These are phyloP conservation scores for Trametes punicea DNA, from an alignment of 768 basidiomycete genomes.

Conservation along the genomic window DNA sequence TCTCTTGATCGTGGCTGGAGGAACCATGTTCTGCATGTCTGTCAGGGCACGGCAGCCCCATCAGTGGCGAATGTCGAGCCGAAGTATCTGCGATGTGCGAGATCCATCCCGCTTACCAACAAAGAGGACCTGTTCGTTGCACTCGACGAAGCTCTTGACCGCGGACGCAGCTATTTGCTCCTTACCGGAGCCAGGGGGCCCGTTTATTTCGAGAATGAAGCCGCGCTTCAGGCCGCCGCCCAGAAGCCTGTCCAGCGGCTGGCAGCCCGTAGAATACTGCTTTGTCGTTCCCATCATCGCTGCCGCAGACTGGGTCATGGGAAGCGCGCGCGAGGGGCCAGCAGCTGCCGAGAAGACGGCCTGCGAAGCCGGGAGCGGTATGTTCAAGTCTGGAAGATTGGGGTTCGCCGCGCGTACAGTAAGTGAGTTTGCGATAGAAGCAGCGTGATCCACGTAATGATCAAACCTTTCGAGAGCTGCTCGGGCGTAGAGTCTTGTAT, in stretches of 20 bases:
- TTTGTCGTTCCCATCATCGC: conserved; percentile 32
- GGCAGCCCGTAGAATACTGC: conserved; percentile 41
- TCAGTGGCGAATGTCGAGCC: conserved; percentile 1
- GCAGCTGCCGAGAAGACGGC: conserved; percentile 40
- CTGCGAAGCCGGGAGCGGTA: conserved; percentile 45
- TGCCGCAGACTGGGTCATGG: conserved; percentile 58
- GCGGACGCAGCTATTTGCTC: conserved; percentile 52
- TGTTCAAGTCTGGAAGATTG: conserved; percentile 43
- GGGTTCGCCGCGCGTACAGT: conserved; percentile 1
- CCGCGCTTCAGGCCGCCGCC: conserved; percentile 61
- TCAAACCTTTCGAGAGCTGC: conserved; percentile 48
- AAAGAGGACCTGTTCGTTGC: conserved; percentile 54
- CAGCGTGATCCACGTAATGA: conserved; percentile 4
- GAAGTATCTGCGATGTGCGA: conserved; percentile 20
- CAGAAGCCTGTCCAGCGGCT: conserved; percentile 55
- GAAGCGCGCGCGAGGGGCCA: conserved; percentile 29
- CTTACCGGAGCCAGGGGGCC: conserved; percentile 71
- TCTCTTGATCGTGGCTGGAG: conserved; percentile 32
- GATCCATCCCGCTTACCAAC: conserved; percentile 44
- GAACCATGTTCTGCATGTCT: conserved; percentile 52
- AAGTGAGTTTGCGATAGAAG: conserved; percentile 4
- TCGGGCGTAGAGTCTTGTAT: conserved; percentile 42
- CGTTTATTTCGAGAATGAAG: conserved; percentile 68
- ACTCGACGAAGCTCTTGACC: conserved; percentile 44
- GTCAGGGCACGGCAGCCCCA: neutral